Evolutionary conservation across 495 filamentous ascomycete genomes (phyloP).

Genomic region (Aspergillus sclerotiicarbonarius): DNA sequence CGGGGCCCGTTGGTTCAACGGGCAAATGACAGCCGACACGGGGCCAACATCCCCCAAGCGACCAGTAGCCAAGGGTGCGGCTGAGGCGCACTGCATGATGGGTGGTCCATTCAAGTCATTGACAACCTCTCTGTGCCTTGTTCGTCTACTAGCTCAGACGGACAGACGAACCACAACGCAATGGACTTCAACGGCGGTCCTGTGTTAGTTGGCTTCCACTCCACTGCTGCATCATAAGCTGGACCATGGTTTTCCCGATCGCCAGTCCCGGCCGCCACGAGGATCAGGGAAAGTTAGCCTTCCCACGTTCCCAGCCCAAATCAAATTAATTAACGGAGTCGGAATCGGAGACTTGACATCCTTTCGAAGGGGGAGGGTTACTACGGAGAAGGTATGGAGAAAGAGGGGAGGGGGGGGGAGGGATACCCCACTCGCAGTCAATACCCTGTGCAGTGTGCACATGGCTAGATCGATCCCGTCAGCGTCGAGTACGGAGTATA

Average conservation of each 20-base stretch:
- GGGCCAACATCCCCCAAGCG: not conserved
- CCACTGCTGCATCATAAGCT: not conserved
- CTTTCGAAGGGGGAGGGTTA: not conserved
- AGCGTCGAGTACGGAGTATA: not conserved
- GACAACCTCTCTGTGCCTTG: not conserved
- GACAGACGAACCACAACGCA: not conserved
- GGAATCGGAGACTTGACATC: not conserved
- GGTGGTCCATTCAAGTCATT: too few species aligned
- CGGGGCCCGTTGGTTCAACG: not conserved
- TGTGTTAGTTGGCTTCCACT: not conserved
- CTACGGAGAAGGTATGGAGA: not conserved
- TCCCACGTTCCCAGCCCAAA: not conserved
- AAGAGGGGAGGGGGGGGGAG: not conserved
- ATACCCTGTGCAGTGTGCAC: not conserved
- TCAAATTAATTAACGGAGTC: not conserved
- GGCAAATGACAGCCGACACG: not conserved
- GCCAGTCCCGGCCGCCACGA: conserved; percentile 1
- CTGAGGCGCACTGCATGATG: not conserved
- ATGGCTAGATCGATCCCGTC: conserved; percentile 9
- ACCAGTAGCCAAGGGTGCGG: conserved; percentile 1
- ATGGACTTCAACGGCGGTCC: not conserved
- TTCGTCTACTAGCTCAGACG: not conserved
- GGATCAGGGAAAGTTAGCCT: not conserved
- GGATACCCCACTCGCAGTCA: not conserved
- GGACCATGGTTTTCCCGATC: not conserved